Evolutionary conservation across 106 monocot genomes (phyloP), one percentile per base, ranked within the genome.

Genomic region (Dioscorea zingiberensis): DNA sequence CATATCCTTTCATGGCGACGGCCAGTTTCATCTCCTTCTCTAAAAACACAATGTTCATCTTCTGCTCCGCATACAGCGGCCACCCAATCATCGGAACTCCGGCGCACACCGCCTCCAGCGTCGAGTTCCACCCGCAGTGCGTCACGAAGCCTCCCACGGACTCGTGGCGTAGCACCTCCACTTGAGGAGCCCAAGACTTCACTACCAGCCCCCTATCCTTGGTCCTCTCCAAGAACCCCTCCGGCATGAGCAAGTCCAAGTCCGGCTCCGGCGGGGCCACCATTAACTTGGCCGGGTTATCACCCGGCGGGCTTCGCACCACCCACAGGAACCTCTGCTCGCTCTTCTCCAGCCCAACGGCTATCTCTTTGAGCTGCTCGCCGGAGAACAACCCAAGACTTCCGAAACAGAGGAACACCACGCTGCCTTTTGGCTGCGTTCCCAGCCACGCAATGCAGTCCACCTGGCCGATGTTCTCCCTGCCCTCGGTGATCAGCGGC

Each of bases 101-200:
- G 10, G 72, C 64, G 1, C 58, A 26, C 22, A 90, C 71, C 58
- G 77, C 82, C 74, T 90, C 90, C 72, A 90, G 26, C 22, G 46
- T 61, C 21, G 90, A 90, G 72, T 83, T 90, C 90, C 90, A 90
- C 8, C 90, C 90, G 25, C 80, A 79, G 71, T 90, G 90, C 4
- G 65, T 90, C 69, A 90, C 83, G 73, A 90, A 90, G 6, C 80
- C 83, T 0, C 90, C 90, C 14, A 83, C 69, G 25, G 90, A 56
- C 61, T 13, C 63, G 65, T 90, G 90, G 0, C 14, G 12, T 60
- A 90, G 68, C 54, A 90, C 83, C 25, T 59, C 72, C 63, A 56
- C 64, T 67, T 90, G 90, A 17, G 91, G 86, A 0, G 78, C 83
- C 91, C 91, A 91, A 21, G 78, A 78, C 65, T 78, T 72, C 57